These are phyloP conservation scores for Delitschia confertaspora DNA, from an alignment of 495 filamentous ascomycete genomes.

Conservation along the genomic window DNA sequence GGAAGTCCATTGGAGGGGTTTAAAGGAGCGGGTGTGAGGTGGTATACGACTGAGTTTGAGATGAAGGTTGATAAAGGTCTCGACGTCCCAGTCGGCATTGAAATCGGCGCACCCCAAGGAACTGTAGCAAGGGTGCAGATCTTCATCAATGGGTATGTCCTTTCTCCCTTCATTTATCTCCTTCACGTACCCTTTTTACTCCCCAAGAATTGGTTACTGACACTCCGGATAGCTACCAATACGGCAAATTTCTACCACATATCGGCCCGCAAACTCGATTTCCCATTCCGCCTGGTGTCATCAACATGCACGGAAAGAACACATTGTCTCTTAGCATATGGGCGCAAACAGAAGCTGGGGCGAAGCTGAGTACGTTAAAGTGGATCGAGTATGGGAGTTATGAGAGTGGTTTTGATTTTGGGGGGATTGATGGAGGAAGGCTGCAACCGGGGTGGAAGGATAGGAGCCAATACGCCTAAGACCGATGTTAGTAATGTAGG, in stretches of 20 bases:
- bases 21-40: conserved; percentile 9
- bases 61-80: conserved; percentile 32
- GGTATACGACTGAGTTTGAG: conserved; percentile 30
- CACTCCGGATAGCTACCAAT: conserved; percentile 34
- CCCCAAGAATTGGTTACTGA: neutral
- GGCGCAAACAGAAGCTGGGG: conserved; percentile 15
- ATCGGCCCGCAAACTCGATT: conserved; percentile 44
- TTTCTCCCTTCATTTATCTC: neutral
- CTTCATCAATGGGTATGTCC: conserved; percentile 36
- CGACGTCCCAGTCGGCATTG: conserved; percentile 39
- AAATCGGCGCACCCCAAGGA: conserved; percentile 27
- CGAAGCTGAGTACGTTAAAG: conserved; percentile 15
- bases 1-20: conserved; percentile 16
- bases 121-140: conserved; percentile 34
- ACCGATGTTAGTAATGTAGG: too few relatives aligned
- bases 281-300: conserved; percentile 42
- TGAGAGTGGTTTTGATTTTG: conserved; percentile 26
- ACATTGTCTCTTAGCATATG: conserved; percentile 42
- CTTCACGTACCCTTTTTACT: neutral
- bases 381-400: conserved; percentile 15
- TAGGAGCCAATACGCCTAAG: conserved; percentile 26
- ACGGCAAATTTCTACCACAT: conserved; percentile 42
- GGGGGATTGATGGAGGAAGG: conserved; percentile 19
- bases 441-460: conserved; percentile 29
- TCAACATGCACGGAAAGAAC: conserved; percentile 42